Percentiles rank a stretch among this genome's conserved stretches.
Evolutionary conservation across 768 basidiomycete species (phyloP).

Genomic region (Mycena vulgaris): DNA sequence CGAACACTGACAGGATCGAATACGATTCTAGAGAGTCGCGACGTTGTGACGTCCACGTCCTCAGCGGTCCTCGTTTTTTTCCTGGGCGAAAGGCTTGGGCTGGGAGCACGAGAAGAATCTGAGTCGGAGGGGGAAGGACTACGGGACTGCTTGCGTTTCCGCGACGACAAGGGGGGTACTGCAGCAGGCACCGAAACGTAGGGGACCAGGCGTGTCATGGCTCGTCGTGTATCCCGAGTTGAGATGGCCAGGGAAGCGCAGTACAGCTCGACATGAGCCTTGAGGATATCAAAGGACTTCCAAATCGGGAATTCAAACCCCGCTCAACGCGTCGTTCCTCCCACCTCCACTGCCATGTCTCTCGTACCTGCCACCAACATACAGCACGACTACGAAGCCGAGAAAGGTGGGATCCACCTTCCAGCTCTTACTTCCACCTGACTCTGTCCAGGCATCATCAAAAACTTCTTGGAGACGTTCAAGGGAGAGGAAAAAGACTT

Average conservation of each 20-base stretch:
- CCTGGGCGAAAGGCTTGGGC: constrained; percentile 26
- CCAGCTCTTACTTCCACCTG: constrained; percentile 16
- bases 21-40: constrained; percentile 1
- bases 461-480: constrained; percentile 79
- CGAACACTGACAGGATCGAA: not conserved
- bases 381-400: constrained; percentile 76
- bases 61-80: constrained; percentile 12
- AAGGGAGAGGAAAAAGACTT: constrained; percentile 79
- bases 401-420: constrained; percentile 66
- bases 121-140: constrained; percentile 25
- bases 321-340: constrained; percentile 41
- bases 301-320: constrained; percentile 51
- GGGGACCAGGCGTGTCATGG: not conserved
- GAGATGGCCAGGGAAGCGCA: not conserved
- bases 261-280: not conserved
- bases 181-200: not conserved
- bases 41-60: constrained; percentile 23
- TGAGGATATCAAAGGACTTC: constrained; percentile 1
- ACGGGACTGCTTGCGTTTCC: constrained; percentile 15
- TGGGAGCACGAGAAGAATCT: constrained; percentile 12
- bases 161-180: not conserved
- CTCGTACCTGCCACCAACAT: constrained; percentile 72
- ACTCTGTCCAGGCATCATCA: constrained; percentile 66
- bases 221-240: not conserved
- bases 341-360: constrained; percentile 69